phyloP scores from a whole-genome alignment of 345 rosid genomes.

The Syzygium aqueum region DNA sequence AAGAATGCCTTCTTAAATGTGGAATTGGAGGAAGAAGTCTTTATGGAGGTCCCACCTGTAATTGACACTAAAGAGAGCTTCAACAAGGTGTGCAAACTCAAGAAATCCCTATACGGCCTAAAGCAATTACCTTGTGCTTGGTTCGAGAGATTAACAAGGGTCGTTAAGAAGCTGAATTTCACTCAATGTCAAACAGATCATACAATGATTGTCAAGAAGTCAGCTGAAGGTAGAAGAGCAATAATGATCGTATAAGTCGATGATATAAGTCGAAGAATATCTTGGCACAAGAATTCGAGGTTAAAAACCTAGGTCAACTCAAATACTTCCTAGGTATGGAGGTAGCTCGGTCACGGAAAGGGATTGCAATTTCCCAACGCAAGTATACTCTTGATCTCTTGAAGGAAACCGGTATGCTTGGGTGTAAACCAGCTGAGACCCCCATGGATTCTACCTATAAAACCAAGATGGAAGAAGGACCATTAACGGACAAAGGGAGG shows the following conservation, averaged over 20 bases:
- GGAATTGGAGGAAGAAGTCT: too few relatives aligned
- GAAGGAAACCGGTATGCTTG: neutral
- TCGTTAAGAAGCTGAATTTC: too few relatives aligned
- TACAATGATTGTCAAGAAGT: neutral
- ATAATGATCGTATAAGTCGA: neutral
- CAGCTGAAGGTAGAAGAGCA: neutral
- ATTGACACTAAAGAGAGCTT: too few relatives aligned
- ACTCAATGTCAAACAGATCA: neutral
- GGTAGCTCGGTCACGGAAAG: neutral
- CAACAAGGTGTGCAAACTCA: too few relatives aligned
- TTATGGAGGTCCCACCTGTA: too few relatives aligned
- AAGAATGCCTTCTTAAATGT: too few relatives aligned
- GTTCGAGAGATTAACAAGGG: neutral
- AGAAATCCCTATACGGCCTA: too few relatives aligned
- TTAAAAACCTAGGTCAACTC: neutral
- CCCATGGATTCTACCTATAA: neutral
- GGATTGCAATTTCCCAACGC: neutral
- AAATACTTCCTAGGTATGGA: neutral
- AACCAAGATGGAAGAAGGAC: neutral
- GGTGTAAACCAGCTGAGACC: neutral
- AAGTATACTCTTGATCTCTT: neutral
- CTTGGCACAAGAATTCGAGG: neutral
- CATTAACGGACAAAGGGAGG: too few relatives aligned
- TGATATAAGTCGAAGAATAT: neutral
- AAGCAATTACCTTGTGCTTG: neutral